Conservation (phyloP, 305 asterid genomes). For the Solanum hybrid region DNA sequence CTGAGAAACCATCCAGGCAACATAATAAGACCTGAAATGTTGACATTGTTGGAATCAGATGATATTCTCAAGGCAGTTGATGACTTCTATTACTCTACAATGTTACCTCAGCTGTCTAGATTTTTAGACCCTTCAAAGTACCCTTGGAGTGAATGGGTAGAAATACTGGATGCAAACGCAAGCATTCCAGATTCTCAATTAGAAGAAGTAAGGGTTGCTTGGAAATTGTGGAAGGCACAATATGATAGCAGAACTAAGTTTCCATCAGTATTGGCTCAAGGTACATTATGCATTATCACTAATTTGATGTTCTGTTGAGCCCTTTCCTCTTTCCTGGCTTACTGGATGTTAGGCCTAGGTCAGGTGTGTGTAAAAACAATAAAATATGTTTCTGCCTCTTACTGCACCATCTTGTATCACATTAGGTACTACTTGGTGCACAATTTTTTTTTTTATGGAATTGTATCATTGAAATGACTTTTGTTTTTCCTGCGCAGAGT, state of each 20-base stretch:
- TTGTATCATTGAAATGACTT: background rate
- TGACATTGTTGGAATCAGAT: constrained; percentile 67
- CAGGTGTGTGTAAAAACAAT: background rate
- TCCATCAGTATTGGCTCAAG: constrained; percentile 17
- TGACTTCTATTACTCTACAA: constrained; percentile 46
- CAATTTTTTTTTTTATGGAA: background rate
- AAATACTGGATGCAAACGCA: constrained; percentile 54
- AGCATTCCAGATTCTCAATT: constrained; percentile 62
- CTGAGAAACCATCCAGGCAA: constrained; percentile 66
- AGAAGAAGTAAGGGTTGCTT: constrained; percentile 59
- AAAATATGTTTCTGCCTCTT: background rate
- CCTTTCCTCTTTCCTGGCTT: background rate
- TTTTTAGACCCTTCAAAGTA: constrained; percentile 50
- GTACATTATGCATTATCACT: constrained; percentile 8
- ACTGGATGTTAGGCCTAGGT: background rate
- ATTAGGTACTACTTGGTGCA: background rate
- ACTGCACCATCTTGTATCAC: background rate
- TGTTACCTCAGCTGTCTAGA: constrained; percentile 58
- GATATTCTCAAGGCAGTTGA: constrained; percentile 56
- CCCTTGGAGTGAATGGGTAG: constrained; percentile 89
- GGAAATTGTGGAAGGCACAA: constrained; percentile 53
- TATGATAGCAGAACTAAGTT: constrained; percentile 22
- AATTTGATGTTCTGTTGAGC: background rate
- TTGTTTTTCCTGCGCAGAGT: background rate
- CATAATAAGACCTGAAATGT: constrained; percentile 69